These are phyloP conservation scores for Durotheca rogersii DNA, from an alignment of 495 filamentous ascomycete species.

Conservation along the genomic window DNA sequence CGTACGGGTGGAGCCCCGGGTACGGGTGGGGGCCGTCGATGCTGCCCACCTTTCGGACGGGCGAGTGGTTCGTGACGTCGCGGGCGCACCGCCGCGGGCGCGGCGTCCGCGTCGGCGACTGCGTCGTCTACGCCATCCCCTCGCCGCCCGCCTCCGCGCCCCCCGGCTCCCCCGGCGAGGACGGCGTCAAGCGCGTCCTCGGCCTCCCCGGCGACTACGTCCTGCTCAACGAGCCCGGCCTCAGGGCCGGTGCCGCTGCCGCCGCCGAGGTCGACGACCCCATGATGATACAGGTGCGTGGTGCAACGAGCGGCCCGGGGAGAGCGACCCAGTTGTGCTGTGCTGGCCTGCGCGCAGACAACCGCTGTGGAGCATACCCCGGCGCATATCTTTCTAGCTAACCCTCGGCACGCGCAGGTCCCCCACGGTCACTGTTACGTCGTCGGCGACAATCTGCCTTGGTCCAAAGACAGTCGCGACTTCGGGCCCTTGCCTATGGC, in stretches of 20 bases:
- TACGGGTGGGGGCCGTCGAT: slow-evolving; percentile 68
- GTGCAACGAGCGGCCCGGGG: too few relatives aligned
- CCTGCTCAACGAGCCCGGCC: slow-evolving; percentile 58
- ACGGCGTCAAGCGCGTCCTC: slow-evolving; percentile 77
- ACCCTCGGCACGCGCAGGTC: slow-evolving; percentile 54
- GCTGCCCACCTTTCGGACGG: slow-evolving; percentile 71
- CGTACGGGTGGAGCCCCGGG: slow-evolving; percentile 53
- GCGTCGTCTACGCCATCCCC: slow-evolving; percentile 73
- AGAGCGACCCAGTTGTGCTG: too few relatives aligned
- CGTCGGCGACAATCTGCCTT: slow-evolving; percentile 80
- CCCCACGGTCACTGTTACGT: slow-evolving; percentile 89
- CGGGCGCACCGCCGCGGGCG: slow-evolving; percentile 66
- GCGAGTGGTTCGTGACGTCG: slow-evolving; percentile 67
- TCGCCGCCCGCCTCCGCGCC: background rate
- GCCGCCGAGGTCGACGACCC: slow-evolving; percentile 38
- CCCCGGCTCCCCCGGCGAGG: slow-evolving; percentile 58
- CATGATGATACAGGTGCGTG: slow-evolving; percentile 75
- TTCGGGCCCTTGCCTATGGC: slow-evolving; percentile 85
- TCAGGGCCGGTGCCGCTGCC: too few relatives aligned
- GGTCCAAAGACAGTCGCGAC: slow-evolving; percentile 79
- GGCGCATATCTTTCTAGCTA: too few relatives aligned
- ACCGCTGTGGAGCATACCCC: too few relatives aligned
- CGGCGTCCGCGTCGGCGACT: slow-evolving; percentile 73
- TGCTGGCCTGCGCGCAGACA: background rate
- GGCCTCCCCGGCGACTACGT: slow-evolving; percentile 93